Conservation (phyloP, 768 basidiomycete genomes). For the Suillus subluteus region DNA sequence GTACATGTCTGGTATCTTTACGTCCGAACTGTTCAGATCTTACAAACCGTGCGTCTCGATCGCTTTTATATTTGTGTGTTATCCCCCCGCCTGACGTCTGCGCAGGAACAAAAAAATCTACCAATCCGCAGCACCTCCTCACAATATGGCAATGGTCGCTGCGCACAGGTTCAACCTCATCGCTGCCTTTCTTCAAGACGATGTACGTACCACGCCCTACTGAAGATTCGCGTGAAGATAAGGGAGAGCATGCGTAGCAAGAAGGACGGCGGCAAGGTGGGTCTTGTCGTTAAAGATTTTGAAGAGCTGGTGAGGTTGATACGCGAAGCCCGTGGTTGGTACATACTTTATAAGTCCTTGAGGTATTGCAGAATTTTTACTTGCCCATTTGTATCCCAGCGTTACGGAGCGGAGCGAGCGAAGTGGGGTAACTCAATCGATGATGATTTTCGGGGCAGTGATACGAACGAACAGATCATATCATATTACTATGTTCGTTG, state of each 20-base stretch:
- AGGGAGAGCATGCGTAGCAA: conserved; percentile 44
- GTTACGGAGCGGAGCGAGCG: not conserved
- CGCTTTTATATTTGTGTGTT: not conserved
- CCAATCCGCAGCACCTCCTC: conserved; percentile 46
- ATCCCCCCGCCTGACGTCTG: not conserved
- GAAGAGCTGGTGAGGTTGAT: conserved; percentile 45
- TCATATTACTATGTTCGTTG: not conserved
- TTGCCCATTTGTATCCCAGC: not conserved
- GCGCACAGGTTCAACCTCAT: conserved; percentile 62
- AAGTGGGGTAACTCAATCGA: not conserved
- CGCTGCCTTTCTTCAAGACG: conserved; percentile 57
- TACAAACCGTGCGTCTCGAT: conserved; percentile 63
- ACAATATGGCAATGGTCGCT: conserved; percentile 65
- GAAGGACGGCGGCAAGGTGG: conserved; percentile 59
- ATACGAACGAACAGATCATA: not conserved
- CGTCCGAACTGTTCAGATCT: conserved; percentile 58
- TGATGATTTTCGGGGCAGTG: not conserved
- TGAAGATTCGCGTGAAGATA: conserved; percentile 42
- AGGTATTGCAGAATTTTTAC: not conserved
- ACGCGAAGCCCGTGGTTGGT: conserved; percentile 8
- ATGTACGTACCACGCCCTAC: conserved; percentile 57
- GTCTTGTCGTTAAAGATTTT: conserved; percentile 57
- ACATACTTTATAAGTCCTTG: not conserved
- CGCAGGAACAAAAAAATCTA: conserved; percentile 51
- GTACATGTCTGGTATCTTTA: conserved; percentile 46